Evolutionary conservation across 257 asterid species (phyloP).

Genomic region (Perilla frutescens): DNA sequence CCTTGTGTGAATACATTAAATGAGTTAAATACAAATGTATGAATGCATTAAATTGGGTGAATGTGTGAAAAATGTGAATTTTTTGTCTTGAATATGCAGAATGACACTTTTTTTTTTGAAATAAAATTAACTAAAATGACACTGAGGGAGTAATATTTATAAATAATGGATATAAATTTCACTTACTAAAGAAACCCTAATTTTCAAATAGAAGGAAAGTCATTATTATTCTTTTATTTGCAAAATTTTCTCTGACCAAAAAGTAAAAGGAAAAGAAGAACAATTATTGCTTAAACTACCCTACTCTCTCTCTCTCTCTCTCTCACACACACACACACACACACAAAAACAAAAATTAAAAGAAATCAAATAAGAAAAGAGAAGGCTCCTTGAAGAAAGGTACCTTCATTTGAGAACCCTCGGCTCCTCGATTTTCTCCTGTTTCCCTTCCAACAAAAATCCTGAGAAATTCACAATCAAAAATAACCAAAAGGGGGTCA

Average conservation of each 20-base stretch:
- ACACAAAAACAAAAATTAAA: background rate
- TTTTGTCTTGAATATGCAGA: too few species aligned
- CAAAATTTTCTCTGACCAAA: background rate
- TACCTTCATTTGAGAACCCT: constrained; percentile 47
- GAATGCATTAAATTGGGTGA: too few species aligned
- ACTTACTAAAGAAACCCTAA: too few species aligned
- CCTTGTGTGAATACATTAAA: too few species aligned
- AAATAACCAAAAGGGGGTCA: constrained; percentile 5
- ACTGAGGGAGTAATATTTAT: too few species aligned
- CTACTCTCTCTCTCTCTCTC: constrained; percentile 8
- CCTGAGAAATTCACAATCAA: constrained; percentile 17
- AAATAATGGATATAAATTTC: too few species aligned
- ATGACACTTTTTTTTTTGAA: too few species aligned
- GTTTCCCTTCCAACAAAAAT: constrained; percentile 32
- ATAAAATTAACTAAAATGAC: too few species aligned
- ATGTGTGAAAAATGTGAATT: too few species aligned
- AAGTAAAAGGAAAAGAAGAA: background rate
- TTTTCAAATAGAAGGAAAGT: background rate
- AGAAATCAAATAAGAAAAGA: background rate
- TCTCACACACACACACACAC: background rate
- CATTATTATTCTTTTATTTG: background rate
- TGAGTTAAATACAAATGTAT: too few species aligned
- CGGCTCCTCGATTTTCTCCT: constrained; percentile 35
- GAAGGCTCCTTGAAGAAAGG: constrained; percentile 49
- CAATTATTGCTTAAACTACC: constrained; percentile 19